Conservation (phyloP, 257 asterid genomes). For the Apocynum venetum region DNA sequence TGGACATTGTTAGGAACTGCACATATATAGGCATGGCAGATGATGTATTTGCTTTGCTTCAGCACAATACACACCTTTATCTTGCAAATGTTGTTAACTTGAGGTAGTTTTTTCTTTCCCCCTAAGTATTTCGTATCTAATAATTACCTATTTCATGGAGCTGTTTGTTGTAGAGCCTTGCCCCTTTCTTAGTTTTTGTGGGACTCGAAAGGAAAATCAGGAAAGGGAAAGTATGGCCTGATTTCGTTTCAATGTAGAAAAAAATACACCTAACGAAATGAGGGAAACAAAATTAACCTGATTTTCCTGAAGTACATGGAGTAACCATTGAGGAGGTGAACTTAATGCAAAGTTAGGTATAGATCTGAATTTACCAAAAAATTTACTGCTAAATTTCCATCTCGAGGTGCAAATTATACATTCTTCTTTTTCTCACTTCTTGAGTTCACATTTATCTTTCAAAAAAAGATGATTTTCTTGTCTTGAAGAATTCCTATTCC, state of each 20-base stretch:
- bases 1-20: conserved; percentile 77
- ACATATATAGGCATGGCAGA: conserved; percentile 96
- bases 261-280: not conserved
- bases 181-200: not conserved
- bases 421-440: not conserved
- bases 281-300: not conserved
- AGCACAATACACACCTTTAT: conserved; percentile 82
- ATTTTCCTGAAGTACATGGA: not conserved
- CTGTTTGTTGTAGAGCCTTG: not conserved
- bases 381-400: not conserved
- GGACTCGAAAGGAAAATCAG: not conserved
- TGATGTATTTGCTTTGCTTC: conserved; percentile 76
- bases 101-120: conserved; percentile 53
- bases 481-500: conserved; percentile 10
- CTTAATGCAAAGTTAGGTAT: not conserved
- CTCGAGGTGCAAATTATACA: not conserved
- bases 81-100: conserved; percentile 82
- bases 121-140: not conserved
- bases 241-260: not conserved
- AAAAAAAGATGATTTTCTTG: not conserved
- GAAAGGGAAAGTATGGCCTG: not conserved
- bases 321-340: not conserved
- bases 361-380: not conserved
- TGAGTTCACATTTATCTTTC: not conserved
- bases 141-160: not conserved